Evolutionary conservation across 495 filamentous ascomycete genomes (phyloP), one percentile per base, ranked within the genome.

Genomic region (Neurospora africana): DNA sequence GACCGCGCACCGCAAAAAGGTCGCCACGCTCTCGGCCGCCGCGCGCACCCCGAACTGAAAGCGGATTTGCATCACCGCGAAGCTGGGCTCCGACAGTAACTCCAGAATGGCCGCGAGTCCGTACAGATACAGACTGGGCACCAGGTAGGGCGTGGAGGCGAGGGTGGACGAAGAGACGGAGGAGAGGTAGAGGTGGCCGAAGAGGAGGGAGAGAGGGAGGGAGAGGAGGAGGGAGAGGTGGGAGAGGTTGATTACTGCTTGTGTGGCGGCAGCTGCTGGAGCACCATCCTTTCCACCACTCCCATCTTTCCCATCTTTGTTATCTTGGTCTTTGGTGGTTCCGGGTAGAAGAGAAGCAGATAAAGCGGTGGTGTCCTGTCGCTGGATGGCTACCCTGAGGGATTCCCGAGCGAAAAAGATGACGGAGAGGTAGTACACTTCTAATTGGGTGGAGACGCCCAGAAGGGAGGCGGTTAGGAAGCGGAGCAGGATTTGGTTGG

Each of bases 351-450:
- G 33, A 43, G 33, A 65, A 3, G 65, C 71, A 0, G 70, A 67
- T 23, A 61, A 33, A 33, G 23, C 19, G 68, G 19, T 41, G 69
- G 74, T 80, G 36, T 88, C 85, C 73, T 97, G 91, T 72, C 95
- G 87, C 79, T 97, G 94, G 41, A 97, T 86, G 4, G 94, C 93
- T 30, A 93, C 89, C 21, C 95, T 88, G 53, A 98, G 82, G 70
- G 90, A 92, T 81, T 99, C 95, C 38, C 95, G 86, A 0, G 95
- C 92, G 75, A 98, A 98, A 79, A 93, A 97, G 3, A 98, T 84
- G 13, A 96, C 89, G 3, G 92, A 91, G 37, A 94, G 90, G 71
- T 92, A 92, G 80, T 92, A 97, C 2, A 98, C 87, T 73, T 99
- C 95, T 5, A 98, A 87, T 78, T 97, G 96, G 4, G 93, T 88